Evolutionary conservation across 805 yeast species (phyloP), one percentile per base, ranked within the genome.

Genomic region (Nakazawaea populi): DNA sequence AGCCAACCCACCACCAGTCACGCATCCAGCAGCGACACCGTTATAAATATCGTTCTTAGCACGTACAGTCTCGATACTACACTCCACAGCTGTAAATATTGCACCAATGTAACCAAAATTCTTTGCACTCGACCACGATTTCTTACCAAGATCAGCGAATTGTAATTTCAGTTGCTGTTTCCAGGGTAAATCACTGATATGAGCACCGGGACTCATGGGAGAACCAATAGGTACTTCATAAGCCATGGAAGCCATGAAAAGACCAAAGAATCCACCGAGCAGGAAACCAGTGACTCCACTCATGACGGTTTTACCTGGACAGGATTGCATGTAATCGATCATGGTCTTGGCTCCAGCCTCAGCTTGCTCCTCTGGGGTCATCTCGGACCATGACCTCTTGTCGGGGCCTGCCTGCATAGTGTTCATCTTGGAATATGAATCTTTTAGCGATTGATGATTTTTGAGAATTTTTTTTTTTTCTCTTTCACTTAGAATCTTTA

Each of bases 1-100:
- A 1, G 97, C 96, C 48, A 94, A 76, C 0, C 96, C 97, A 35
- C 96, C 99, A 42, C 99, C 99, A 1, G 99, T 94, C 37, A 92
- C 73, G 69, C 97, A 94, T 2, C 99, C 99, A 4, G 98, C 98
- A 42, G 81, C 76, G 2, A 89, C 81, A 43, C 97, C 97, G 64
- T 94, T 94, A 70, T 85, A 89, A 9, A 92, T 79, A 67, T 94
- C 99, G 61, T 87, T 90, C 61, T 88, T 90, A 1, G 96, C 97
- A 60, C 98, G 76, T 48, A 79, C 65, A 31, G 94, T 81, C 66
- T 91, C 97, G 46, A 91, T 80, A 43, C 83, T 77, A 72, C 98
- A 91, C 64, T 91, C 98, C 2, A 90, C 92, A 42, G 96, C 97
- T 6, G 96, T 79, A 66, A 86, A 91, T 31, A 92, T 84, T 74